phyloP scores from a whole-genome alignment of 768 basidiomycete species.

The Xanthoconium stramineum region DNA sequence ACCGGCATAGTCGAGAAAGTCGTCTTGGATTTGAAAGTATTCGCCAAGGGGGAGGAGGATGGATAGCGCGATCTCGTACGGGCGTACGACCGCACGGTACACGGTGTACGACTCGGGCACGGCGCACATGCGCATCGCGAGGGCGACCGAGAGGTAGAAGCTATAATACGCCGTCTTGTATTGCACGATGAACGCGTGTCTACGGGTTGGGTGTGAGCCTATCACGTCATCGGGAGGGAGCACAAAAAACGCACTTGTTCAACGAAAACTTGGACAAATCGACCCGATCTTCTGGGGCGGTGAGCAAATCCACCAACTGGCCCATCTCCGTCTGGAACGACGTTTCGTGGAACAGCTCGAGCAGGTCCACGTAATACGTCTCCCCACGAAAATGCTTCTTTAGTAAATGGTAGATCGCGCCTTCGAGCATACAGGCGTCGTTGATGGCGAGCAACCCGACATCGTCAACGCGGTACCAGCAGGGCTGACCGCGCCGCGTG shows the following conservation, averaged over 20 bases:
- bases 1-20: conserved; percentile 91
- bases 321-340: conserved; percentile 95
- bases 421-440: conserved; percentile 95
- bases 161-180: conserved; percentile 99
- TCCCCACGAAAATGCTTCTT: conserved; percentile 82
- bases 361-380: conserved; percentile 79
- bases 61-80: conserved; percentile 70
- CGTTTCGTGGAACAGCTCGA: conserved; percentile 87
- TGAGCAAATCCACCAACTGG: conserved; percentile 93
- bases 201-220: conserved; percentile 22
- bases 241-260: conserved; percentile 40
- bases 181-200: conserved; percentile 88
- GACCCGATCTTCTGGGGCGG: conserved; percentile 86
- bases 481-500: conserved; percentile 91
- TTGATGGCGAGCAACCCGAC: conserved; percentile 85
- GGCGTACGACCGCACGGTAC: conserved; percentile 41
- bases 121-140: conserved; percentile 78
- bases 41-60: conserved; percentile 93
- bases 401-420: conserved; percentile 87
- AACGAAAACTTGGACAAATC: conserved; percentile 88
- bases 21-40: conserved; percentile 99
- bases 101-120: conserved; percentile 52
- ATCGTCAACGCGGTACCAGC: conserved; percentile 77
- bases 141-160: conserved; percentile 97
- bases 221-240: no score